Conservation (phyloP, 1,139 yeast genomes). For the Candida glucosophila region DNA sequence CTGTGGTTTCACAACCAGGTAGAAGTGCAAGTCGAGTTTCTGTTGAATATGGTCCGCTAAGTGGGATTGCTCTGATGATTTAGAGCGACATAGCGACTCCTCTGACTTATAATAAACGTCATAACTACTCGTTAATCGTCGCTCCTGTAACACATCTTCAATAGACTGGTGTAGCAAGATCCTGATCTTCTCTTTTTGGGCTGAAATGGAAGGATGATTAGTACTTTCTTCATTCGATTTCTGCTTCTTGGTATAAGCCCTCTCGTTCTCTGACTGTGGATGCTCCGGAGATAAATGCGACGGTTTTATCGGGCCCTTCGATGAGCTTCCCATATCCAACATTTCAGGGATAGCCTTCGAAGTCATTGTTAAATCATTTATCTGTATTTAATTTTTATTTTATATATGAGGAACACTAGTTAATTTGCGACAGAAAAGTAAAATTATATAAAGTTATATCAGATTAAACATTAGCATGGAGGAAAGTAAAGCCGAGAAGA, state of each 20-base stretch:
- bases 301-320: slow-evolving; percentile 2
- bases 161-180: slow-evolving; percentile 9
- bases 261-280: slow-evolving; percentile 2
- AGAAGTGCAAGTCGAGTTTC: slow-evolving; percentile 13
- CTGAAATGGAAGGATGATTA: too few species aligned
- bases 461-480: too few species aligned
- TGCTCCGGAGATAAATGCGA: slow-evolving; percentile 8
- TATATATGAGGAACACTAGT: too few species aligned
- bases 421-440: too few species aligned
- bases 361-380: slow-evolving; percentile 2
- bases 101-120: slow-evolving; percentile 20
- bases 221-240: neutral
- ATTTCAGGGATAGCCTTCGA: slow-evolving; percentile 5
- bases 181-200: slow-evolving; percentile 4
- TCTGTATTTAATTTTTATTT: too few species aligned
- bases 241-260: neutral
- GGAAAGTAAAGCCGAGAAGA: too few species aligned
- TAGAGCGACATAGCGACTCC: slow-evolving; percentile 26
- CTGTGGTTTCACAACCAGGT: slow-evolving; percentile 5
- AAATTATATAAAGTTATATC: too few species aligned
- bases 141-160: slow-evolving; percentile 13
- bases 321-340: slow-evolving; percentile 8
- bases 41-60: slow-evolving; percentile 14
- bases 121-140: slow-evolving; percentile 14
- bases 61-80: slow-evolving; percentile 23